Percentiles rank a stretch among this genome's conserved stretches.
Conservation (phyloP, 2,329 filamentous ascomycete species). For the Magnaporthiopsis rhizophila region DNA sequence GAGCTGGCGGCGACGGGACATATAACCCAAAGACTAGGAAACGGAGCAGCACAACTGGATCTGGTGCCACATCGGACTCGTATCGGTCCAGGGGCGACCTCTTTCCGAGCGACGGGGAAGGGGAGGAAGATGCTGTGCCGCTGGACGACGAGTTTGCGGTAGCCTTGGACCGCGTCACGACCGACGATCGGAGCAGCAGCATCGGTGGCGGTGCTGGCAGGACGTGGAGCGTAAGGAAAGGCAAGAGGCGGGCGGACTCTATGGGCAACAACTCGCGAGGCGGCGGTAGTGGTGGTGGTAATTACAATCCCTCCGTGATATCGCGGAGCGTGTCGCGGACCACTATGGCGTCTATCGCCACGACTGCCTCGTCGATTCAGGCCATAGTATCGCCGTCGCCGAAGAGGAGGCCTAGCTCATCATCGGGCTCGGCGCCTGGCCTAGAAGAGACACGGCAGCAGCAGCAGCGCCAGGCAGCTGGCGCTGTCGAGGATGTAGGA, state of each 20-base stretch:
- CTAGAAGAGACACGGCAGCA: neutral
- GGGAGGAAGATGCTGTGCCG: conserved; percentile 88
- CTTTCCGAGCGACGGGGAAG: conserved; percentile 77
- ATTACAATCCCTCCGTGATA: conserved; percentile 12
- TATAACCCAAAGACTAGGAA: conserved; percentile 34
- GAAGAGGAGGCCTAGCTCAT: neutral
- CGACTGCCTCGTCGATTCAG: conserved; percentile 17
- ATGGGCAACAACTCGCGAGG: neutral
- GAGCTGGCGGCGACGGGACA: conserved; percentile 11
- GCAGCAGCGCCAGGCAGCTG: neutral
- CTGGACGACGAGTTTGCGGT: conserved; percentile 89
- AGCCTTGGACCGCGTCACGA: conserved; percentile 59
- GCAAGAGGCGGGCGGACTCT: conserved; percentile 15
- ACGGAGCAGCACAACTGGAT: conserved; percentile 71
- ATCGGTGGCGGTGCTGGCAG: conserved; percentile 31
- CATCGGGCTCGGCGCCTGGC: neutral
- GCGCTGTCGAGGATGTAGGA: neutral
- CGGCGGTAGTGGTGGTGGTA: too few species aligned
- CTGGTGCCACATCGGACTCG: conserved; percentile 76
- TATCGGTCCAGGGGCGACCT: conserved; percentile 82
- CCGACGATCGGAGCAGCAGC: conserved; percentile 64
- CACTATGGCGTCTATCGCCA: conserved; percentile 39
- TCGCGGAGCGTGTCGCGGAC: conserved; percentile 51
- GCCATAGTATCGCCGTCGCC: conserved; percentile 12
- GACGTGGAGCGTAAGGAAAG: conserved; percentile 48